These are phyloP conservation scores for Phlebiopsis gigantea DNA, from an alignment of 768 basidiomycete genomes.

Conservation along the genomic window DNA sequence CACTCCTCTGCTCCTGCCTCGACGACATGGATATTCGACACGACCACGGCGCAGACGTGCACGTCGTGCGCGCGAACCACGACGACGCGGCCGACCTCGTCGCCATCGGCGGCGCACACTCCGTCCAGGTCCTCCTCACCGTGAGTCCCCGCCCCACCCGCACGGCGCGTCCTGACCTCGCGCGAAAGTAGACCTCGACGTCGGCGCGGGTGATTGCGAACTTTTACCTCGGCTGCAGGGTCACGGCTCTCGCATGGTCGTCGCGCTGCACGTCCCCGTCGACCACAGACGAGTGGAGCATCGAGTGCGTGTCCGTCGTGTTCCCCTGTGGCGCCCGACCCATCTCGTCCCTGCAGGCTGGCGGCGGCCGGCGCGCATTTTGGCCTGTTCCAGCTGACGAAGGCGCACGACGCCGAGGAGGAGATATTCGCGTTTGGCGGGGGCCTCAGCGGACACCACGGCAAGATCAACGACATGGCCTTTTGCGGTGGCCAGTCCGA, in stretches of 20 bases:
- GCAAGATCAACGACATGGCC: constrained; percentile 68
- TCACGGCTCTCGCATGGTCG: constrained; percentile 79
- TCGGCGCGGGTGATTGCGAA: constrained; percentile 52
- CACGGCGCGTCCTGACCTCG: constrained; percentile 11
- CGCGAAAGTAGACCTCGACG: constrained; percentile 35
- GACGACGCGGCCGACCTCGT: constrained; percentile 65
- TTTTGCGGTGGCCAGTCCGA: constrained; percentile 73
- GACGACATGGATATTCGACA: constrained; percentile 63
- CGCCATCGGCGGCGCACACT: constrained; percentile 69
- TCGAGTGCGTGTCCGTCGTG: constrained; percentile 47
- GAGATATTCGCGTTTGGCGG: constrained; percentile 69
- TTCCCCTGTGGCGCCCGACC: not conserved
- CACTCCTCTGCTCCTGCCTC: constrained; percentile 3
- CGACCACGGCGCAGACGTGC: constrained; percentile 54
- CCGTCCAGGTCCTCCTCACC: constrained; percentile 62
- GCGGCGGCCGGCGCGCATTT: constrained; percentile 64
- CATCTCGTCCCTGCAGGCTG: constrained; percentile 40
- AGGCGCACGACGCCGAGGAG: constrained; percentile 42
- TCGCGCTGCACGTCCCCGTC: constrained; percentile 63
- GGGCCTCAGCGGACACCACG: constrained; percentile 77
- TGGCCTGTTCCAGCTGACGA: constrained; percentile 65
- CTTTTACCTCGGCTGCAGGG: constrained; percentile 65
- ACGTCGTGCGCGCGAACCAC: constrained; percentile 54
- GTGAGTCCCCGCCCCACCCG: constrained; percentile 33
- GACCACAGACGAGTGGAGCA: constrained; percentile 56